A percentile compares a stretch with the other conserved stretches of the same genome.
Conservation (phyloP, 768 basidiomycete species). For the Boletellus sp. region DNA sequence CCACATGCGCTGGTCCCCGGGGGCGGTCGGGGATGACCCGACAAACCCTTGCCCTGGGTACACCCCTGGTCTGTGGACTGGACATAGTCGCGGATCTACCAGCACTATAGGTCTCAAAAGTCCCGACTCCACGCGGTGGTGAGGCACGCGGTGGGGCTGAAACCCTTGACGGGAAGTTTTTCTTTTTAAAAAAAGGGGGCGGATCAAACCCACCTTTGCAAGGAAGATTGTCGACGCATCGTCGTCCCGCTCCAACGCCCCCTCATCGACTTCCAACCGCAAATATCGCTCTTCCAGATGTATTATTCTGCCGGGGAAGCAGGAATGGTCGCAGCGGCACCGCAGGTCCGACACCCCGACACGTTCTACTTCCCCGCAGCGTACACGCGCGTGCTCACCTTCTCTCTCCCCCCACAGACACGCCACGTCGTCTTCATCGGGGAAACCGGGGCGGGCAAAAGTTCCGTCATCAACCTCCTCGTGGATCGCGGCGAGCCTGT, state of each 20-base stretch:
- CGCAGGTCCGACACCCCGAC: constrained; percentile 7
- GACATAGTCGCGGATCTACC: not conserved
- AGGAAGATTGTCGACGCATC: too few species aligned
- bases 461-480: constrained; percentile 42
- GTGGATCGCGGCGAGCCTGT: constrained; percentile 5
- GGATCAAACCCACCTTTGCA: too few species aligned
- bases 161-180: not conserved
- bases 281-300: not conserved
- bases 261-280: not conserved
- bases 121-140: not conserved
- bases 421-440: constrained; percentile 38
- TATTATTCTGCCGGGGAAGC: not conserved
- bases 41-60: too few species aligned
- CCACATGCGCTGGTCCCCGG: not conserved
- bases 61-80: too few species aligned
- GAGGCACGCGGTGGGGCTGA: not conserved
- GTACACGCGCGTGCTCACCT: not conserved
- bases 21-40: too few species aligned
- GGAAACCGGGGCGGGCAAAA: constrained; percentile 35
- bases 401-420: constrained; percentile 1
- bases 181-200: not conserved
- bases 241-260: too few species aligned
- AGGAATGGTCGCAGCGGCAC: not conserved
- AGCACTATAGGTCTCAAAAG: not conserved
- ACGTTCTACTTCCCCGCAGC: not conserved